These are phyloP conservation scores for Zea luxurians DNA, from an alignment of 176 grass and related monocot genomes.

Conservation along the genomic window DNA sequence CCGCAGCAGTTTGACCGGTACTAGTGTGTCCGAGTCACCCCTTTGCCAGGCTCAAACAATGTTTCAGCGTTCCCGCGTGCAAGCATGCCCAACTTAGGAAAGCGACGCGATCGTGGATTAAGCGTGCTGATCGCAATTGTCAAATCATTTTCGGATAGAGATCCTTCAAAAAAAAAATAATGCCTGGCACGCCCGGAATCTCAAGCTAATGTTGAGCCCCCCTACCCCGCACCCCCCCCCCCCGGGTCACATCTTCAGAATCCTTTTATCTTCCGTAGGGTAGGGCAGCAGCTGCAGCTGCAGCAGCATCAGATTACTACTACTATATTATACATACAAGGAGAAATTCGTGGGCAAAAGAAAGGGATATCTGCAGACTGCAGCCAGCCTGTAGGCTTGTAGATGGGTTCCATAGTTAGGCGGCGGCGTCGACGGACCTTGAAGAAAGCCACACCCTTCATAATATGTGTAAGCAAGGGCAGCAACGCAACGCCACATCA, in stretches of 20 bases:
- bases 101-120: constrained; percentile 4
- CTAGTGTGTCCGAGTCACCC: constrained; percentile 10
- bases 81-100: constrained; percentile 44
- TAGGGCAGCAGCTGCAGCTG: not conserved
- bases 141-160: not conserved
- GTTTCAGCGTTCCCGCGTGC: constrained; percentile 35
- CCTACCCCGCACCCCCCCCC: no score
- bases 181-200: not conserved
- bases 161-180: not conserved
- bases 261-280: constrained; percentile 2
- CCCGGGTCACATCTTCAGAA: constrained; percentile 25
- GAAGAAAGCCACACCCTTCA: not conserved
- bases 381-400: not conserved
- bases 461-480: not conserved
- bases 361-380: constrained; percentile 17
- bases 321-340: not conserved
- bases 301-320: constrained; percentile 11
- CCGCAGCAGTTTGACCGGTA: not conserved
- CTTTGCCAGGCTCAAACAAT: not conserved
- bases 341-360: not conserved
- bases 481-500: not conserved
- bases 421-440: not conserved
- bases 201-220: not conserved
- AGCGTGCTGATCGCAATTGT: constrained; percentile 10
- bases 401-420: not conserved